Conservation (phyloP, 2,329 filamentous ascomycete species). For the Penicillium sp. region DNA sequence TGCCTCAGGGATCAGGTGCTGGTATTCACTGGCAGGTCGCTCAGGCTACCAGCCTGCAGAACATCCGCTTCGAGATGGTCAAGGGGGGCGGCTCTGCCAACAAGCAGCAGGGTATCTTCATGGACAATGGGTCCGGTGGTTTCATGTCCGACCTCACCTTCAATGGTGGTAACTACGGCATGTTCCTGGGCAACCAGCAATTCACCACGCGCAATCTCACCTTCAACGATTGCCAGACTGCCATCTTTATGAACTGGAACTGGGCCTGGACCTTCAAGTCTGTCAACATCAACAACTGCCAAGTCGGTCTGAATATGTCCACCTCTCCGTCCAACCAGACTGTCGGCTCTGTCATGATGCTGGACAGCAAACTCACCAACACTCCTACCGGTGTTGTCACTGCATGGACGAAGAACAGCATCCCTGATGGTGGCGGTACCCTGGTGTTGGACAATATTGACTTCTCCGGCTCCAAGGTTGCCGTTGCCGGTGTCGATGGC, state of each 20-base stretch:
- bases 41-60: conserved; percentile 77
- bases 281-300: conserved; percentile 68
- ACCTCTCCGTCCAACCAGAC: conserved; percentile 63
- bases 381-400: conserved; percentile 75
- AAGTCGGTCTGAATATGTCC: conserved; percentile 76
- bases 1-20: conserved; percentile 60
- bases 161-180: conserved; percentile 75
- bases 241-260: conserved; percentile 88
- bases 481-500: conserved; percentile 60
- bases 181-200: conserved; percentile 81
- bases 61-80: conserved; percentile 77
- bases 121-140: conserved; percentile 80
- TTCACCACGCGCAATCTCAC: conserved; percentile 80
- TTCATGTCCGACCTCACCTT: conserved; percentile 82
- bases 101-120: conserved; percentile 73
- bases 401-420: conserved; percentile 62
- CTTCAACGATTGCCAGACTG: conserved; percentile 79
- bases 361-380: conserved; percentile 76
- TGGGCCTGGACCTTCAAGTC: conserved; percentile 83
- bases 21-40: conserved; percentile 84
- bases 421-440: conserved; percentile 70
- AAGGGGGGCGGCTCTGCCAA: conserved; percentile 62
- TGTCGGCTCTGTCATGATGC: conserved; percentile 78
- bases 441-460: conserved; percentile 88
- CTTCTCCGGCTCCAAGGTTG: conserved; percentile 66